These are phyloP conservation scores for Thraustochytrium sp. DNA, from an alignment of 352 stramenopile genomes.

Conservation along the genomic window DNA sequence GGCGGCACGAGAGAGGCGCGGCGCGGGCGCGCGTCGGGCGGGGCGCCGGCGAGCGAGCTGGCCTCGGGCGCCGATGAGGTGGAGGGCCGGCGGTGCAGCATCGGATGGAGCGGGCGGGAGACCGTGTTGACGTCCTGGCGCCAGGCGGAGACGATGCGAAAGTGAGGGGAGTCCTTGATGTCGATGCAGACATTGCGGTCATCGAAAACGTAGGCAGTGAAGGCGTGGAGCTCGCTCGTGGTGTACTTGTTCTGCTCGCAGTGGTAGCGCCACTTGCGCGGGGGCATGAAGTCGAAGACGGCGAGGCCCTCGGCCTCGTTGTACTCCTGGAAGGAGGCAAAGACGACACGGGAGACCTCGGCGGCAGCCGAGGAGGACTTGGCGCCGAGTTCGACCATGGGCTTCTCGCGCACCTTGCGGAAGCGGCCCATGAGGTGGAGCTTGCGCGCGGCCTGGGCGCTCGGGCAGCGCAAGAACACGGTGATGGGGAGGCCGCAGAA, in stretches of 20 bases:
- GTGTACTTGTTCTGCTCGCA: slow-evolving; percentile 44
- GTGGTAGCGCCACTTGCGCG: slow-evolving; percentile 34
- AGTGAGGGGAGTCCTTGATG: slow-evolving; percentile 35
- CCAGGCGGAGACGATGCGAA: slow-evolving; percentile 39
- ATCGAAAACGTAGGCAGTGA: slow-evolving; percentile 36
- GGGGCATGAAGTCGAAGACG: slow-evolving; percentile 33
- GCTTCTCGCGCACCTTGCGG: slow-evolving; percentile 11
- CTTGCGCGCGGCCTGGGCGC: slow-evolving; percentile 6
- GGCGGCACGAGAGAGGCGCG: background rate
- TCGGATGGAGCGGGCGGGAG: background rate
- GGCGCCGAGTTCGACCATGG: background rate
- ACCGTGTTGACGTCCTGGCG: slow-evolving; percentile 34
- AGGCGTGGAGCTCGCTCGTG: slow-evolving; percentile 26
- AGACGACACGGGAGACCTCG: background rate
- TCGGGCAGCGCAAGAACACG: slow-evolving; percentile 10
- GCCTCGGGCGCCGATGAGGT: background rate
- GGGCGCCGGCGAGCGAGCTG: background rate
- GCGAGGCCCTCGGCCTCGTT: background rate
- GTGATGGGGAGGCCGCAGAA: slow-evolving; percentile 41
- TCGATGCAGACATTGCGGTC: slow-evolving; percentile 5
- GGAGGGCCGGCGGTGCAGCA: background rate
- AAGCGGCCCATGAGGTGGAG: slow-evolving; percentile 35
- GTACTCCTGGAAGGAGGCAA: slow-evolving; percentile 6
- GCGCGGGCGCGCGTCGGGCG: background rate
- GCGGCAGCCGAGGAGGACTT: background rate